These are phyloP conservation scores for Persicaria maculosa DNA, from an alignment of 148 eudicot genomes.

Conservation along the genomic window DNA sequence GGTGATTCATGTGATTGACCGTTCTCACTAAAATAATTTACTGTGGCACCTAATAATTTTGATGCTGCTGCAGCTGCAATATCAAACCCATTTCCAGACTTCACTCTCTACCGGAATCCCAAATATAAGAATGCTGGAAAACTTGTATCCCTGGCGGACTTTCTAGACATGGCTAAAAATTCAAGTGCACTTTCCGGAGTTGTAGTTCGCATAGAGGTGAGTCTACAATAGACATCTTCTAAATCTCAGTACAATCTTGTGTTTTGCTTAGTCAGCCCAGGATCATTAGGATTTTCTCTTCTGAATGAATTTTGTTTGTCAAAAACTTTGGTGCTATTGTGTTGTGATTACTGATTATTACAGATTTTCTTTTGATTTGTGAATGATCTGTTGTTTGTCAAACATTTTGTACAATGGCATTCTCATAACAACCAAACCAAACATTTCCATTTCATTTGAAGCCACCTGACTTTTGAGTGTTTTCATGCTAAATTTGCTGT, in stretches of 20 bases:
- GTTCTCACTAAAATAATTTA: not conserved
- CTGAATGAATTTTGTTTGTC: not conserved
- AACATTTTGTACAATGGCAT: not conserved
- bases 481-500: not conserved
- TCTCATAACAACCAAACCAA: not conserved
- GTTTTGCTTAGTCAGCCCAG: not conserved
- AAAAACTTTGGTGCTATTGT: not conserved
- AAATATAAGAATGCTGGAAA: constrained; percentile 30
- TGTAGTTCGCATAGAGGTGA: constrained; percentile 74
- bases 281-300: too few species aligned
- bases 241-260: not conserved
- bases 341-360: not conserved
- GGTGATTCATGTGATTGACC: not conserved
- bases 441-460: constrained; percentile 4
- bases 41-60: constrained; percentile 1
- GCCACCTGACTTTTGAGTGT: not conserved
- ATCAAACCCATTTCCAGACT: constrained; percentile 33
- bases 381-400: constrained; percentile 1
- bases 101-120: constrained; percentile 34
- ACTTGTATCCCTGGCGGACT: constrained; percentile 41
- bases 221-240: constrained; percentile 16
- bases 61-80: constrained; percentile 56
- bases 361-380: constrained; percentile 1
- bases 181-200: constrained; percentile 62
- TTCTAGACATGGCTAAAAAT: constrained; percentile 36